Conservation (phyloP, 176 grass and related monocot genomes). For the Oryza glumipatula region DNA sequence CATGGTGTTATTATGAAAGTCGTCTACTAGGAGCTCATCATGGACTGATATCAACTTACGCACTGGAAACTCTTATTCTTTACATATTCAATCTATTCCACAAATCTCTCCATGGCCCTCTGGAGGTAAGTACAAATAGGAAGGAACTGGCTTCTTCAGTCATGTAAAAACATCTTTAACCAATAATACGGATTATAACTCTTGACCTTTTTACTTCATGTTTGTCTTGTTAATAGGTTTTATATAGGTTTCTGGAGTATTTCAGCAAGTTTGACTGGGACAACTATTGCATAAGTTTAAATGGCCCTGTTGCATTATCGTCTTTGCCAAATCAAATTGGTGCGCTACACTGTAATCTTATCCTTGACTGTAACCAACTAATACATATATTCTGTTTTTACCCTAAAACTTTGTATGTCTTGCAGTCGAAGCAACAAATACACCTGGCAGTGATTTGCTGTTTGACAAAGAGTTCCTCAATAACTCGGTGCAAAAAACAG, state of each 20-base stretch:
- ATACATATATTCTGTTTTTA: slow-evolving; percentile 37
- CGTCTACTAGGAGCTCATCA: slow-evolving; percentile 84
- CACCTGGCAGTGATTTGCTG: slow-evolving; percentile 48
- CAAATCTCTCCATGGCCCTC: slow-evolving; percentile 63
- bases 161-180: slow-evolving; percentile 26
- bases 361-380: slow-evolving; percentile 23
- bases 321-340: slow-evolving; percentile 79
- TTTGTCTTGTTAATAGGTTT: slow-evolving; percentile 63
- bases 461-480: slow-evolving; percentile 71
- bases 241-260: slow-evolving; percentile 96
- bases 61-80: slow-evolving; percentile 78
- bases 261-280: slow-evolving; percentile 98
- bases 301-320: slow-evolving; percentile 76
- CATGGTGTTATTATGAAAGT: slow-evolving; percentile 98
- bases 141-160: slow-evolving; percentile 20
- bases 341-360: slow-evolving; percentile 48
- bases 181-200: slow-evolving; percentile 9
- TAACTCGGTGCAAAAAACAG: slow-evolving; percentile 41
- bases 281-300: slow-evolving; percentile 79
- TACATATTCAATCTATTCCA: slow-evolving; percentile 93
- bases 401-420: slow-evolving; percentile 17
- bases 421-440: slow-evolving; percentile 65
- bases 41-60: slow-evolving; percentile 96
- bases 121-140: slow-evolving; percentile 52
- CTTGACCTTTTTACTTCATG: slow-evolving; percentile 16